These are phyloP conservation scores for Aureobasidium sp. DNA, from an alignment of 2,329 filamentous ascomycete genomes.

Conservation along the genomic window DNA sequence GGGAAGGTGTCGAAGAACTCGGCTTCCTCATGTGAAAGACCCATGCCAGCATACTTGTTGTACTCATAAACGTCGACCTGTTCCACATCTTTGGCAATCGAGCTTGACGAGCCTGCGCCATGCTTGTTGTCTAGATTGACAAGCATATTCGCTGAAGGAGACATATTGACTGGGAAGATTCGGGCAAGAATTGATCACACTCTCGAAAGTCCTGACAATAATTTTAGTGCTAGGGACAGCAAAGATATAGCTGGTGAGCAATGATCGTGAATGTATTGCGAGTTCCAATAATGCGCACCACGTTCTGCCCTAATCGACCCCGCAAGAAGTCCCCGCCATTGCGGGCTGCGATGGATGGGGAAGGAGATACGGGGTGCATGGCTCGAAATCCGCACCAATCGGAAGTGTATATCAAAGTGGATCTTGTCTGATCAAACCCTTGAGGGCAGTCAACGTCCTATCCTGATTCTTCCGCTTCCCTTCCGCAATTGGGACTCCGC, in stretches of 20 bases:
- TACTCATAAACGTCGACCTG: conserved; percentile 19
- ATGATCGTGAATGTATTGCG: too few species aligned
- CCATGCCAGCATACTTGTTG: conserved; percentile 21
- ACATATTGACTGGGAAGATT: not conserved
- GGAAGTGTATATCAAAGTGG: not conserved
- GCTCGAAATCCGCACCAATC: not conserved
- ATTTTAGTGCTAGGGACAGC: too few species aligned
- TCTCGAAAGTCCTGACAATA: not conserved
- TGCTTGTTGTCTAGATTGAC: not conserved
- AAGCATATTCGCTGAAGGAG: not conserved
- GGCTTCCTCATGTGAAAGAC: conserved; percentile 22
- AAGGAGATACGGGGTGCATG: not conserved
- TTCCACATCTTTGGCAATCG: conserved; percentile 21
- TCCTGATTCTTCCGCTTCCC: not conserved
- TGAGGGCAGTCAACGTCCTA: not conserved
- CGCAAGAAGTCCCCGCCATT: too few species aligned
- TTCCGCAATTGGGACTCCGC: not conserved
- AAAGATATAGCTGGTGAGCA: not conserved
- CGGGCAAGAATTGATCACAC: too few species aligned
- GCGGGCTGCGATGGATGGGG: too few species aligned
- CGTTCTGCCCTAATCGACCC: too few species aligned
- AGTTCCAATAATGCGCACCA: too few species aligned
- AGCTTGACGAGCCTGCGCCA: conserved; percentile 17
- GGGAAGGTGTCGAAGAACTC: conserved; percentile 21
- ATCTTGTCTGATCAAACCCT: not conserved